Conservation (phyloP, 768 basidiomycete genomes). For the Amanita fuliginea region DNA sequence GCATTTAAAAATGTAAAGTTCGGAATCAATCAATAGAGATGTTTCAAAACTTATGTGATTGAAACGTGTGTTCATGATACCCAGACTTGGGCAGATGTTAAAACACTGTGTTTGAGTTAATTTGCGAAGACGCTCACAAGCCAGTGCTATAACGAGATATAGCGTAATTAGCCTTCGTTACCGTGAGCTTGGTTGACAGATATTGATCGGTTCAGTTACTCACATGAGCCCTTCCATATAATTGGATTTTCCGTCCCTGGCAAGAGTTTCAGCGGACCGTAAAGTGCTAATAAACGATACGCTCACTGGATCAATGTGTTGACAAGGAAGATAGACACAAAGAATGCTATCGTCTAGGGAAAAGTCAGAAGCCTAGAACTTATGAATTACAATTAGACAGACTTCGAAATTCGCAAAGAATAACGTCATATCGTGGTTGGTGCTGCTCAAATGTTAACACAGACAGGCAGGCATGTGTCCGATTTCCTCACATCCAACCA, state of each 20-base stretch:
- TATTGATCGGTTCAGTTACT: not conserved
- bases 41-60: not conserved
- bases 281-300: not conserved
- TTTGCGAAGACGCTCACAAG: slow-evolving; percentile 38
- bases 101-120: not conserved
- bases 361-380: not conserved
- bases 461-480: slow-evolving; percentile 8
- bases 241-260: slow-evolving; percentile 74
- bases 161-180: slow-evolving; percentile 40
- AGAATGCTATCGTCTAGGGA: slow-evolving; percentile 67
- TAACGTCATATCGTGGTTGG: slow-evolving; percentile 62
- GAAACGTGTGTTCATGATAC: slow-evolving; percentile 15
- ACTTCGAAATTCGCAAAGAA: slow-evolving; percentile 86
- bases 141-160: slow-evolving; percentile 73
- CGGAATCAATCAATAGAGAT: not conserved
- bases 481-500: slow-evolving; percentile 64
- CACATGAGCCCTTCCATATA: slow-evolving; percentile 87
- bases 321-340: slow-evolving; percentile 81
- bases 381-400: slow-evolving; percentile 1
- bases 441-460: slow-evolving; percentile 21
- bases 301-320: slow-evolving; percentile 70
- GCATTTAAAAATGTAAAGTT: too few relatives aligned
- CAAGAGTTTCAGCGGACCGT: slow-evolving; percentile 2
- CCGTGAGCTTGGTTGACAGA: not conserved
- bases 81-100: slow-evolving; percentile 10